Evolutionary conservation across 2,329 filamentous ascomycete genomes (phyloP), one percentile per base, ranked within the genome.

Genomic region (Emergomyces pasteurianus): DNA sequence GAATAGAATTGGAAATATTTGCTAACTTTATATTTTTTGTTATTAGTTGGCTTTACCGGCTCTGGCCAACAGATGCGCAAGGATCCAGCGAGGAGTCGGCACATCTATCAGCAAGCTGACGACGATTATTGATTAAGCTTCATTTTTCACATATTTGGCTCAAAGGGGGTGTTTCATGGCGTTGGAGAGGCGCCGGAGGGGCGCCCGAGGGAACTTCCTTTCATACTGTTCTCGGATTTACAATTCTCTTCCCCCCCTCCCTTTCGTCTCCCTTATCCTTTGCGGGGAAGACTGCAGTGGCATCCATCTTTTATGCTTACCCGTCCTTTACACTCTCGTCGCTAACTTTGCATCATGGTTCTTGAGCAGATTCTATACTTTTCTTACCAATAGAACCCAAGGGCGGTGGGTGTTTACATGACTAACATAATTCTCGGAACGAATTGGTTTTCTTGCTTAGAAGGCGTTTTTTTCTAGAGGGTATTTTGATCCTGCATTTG

Each of bases 51-150:
- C 40, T 96, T 99, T 71, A 96, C 90, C 9, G 94, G 94, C 64
- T 96, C 92, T 60, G 94, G 94, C 62, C 90, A 96, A 75, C 83
- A 88, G 66, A 97, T 97, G 94, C 89, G 91, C 68, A 96, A 96
- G 75, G 94, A 96, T 72, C 84, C 85, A 55, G 85, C 86, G 64
- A 83, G 92, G 70, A 87, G 83, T 72, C 87, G 90, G 69, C 90
- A 96, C 71, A 86, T 94, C 66, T 95, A 95, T 74, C 85, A 92
- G 74, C 81, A 86, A 67, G 86, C 83, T 69, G 87, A 88, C 60
- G 88, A 91, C 62, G 79, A 89, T 58, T 78, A 78, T 62, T 76
- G 47, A 59, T 21, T 21, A 34, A 26, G 12, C 5, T 12, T 31
- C 21, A 14, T 18, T 47, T 16, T 16, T 3, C 23, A 43, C 31